Evolutionary conservation across 108 stramenopile genomes (phyloP), one percentile per base, ranked within the genome.

Genomic region (Pseudonitzschia pungens): DNA sequence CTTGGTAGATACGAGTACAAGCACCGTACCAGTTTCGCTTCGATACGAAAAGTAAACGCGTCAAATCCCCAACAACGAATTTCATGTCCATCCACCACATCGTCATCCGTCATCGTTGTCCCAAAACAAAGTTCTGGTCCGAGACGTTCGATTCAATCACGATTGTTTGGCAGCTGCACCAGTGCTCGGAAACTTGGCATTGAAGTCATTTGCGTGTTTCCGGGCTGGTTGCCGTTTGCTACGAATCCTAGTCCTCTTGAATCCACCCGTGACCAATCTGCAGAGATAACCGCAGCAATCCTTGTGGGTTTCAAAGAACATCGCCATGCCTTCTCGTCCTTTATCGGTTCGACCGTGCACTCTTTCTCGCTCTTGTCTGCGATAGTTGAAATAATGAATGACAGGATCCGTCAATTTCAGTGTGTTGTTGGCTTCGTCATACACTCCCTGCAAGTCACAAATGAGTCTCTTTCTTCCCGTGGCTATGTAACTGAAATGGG

Each of bases 371-470:
- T 70, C 65, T 24, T 70, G 27, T 2, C 43, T 48, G n/a, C 64
- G 27, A 11, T 40, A 44, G 41, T 73, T 74, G 41, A 44, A 68
- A 28, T 77, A 74, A 66, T 79, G 78, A 28, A 79, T 69, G 7
- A 70, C 78, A 18, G 81, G 81, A 51, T 81, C 81, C 0, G 76
- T 72, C 22, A 81, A 68, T 24, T 52, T 41, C 2, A 76, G 67
- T 20, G 44, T 68, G 45, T 73, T 71, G 24, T 9, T 69, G 12
- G 16, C 18, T 22, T 29, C 26, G 51, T 73, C 58, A 65, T 57
- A 74, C 31, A 77, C 73, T 40, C 81, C 81, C 41, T 81, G 81
- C 10, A 81, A 44, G 40, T 81, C 81, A 44, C 72, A 73, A 12
- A 81, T 64, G 5, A 81, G 27, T 21, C 43, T 27, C 44, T 74